Conservation (phyloP, 768 basidiomycete species). For the Psilocybe azurescens region DNA sequence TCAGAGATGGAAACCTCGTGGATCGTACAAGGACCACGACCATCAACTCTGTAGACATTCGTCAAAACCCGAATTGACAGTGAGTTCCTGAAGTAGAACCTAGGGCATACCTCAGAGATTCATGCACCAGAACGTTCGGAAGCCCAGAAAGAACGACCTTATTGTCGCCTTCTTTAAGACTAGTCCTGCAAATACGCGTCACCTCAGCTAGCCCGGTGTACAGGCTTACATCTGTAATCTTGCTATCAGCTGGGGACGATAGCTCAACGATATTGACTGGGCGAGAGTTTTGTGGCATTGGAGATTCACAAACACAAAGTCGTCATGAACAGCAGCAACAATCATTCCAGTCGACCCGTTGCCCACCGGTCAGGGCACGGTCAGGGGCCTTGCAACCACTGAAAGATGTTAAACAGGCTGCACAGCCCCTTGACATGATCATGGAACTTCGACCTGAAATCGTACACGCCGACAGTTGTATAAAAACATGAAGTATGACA, state of each 20-base stretch:
- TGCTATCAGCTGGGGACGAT: conserved; percentile 22
- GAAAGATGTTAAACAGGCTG: no score
- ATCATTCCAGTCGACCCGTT: no score
- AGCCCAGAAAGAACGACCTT: conserved; percentile 36
- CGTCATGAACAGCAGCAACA: no score
- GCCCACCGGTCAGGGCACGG: no score
- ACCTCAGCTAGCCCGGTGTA: conserved; percentile 40
- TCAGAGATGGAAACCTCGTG: conserved; percentile 46
- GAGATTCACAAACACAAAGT: no score
- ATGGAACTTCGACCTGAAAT: no score
- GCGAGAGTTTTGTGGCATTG: neutral
- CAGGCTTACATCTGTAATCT: conserved; percentile 37
- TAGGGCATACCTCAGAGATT: conserved; percentile 33
- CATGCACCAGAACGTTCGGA: conserved; percentile 32
- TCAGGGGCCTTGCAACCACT: no score
- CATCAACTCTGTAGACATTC: conserved; percentile 44
- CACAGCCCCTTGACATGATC: no score
- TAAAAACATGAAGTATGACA: no score
- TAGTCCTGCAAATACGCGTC: conserved; percentile 34
- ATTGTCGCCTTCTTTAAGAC: conserved; percentile 35
- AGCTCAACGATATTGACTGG: neutral
- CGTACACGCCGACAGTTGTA: no score
- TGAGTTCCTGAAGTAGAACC: conserved; percentile 20
- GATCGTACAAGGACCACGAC: conserved; percentile 48
- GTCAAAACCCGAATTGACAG: conserved; percentile 16